Conservation (phyloP, 371 early-diverging fungal genomes). For the Paraphysoderma sedebokerense region DNA sequence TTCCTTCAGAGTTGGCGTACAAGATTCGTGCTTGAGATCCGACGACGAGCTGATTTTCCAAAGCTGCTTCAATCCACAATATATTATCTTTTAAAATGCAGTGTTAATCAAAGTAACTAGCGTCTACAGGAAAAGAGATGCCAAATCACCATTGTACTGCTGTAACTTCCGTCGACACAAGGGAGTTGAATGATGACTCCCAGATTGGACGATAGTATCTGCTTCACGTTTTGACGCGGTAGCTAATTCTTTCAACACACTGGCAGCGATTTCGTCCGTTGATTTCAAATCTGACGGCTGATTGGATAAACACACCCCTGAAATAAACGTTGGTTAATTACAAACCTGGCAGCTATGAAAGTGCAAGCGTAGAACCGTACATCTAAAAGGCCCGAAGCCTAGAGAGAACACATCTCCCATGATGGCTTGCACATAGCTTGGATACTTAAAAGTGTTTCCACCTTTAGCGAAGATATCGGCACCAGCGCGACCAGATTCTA, state of each 20-base stretch:
- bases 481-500: conserved; percentile 1
- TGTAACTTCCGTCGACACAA: neutral
- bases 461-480: conserved; percentile 2
- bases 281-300: neutral
- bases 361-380: neutral
- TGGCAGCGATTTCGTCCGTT: conserved; percentile 2
- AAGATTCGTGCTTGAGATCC: conserved; percentile 3
- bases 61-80: neutral
- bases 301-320: conserved; percentile 2
- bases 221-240: neutral
- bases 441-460: conserved; percentile 4
- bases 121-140: too few species aligned
- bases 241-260: neutral
- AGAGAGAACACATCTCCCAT: conserved; percentile 7
- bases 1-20: conserved; percentile 4
- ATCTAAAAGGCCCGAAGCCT: conserved; percentile 5
- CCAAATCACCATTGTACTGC: neutral
- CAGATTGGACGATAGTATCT: too few species aligned
- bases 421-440: conserved; percentile 2
- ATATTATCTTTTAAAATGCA: too few species aligned
- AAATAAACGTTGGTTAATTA: neutral
- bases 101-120: too few species aligned
- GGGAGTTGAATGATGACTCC: too few species aligned
- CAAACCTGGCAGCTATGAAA: neutral
- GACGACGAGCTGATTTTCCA: conserved; percentile 1